Conservation (phyloP, 805 yeast genomes). For the Wickerhamiella slavikovae region DNA sequence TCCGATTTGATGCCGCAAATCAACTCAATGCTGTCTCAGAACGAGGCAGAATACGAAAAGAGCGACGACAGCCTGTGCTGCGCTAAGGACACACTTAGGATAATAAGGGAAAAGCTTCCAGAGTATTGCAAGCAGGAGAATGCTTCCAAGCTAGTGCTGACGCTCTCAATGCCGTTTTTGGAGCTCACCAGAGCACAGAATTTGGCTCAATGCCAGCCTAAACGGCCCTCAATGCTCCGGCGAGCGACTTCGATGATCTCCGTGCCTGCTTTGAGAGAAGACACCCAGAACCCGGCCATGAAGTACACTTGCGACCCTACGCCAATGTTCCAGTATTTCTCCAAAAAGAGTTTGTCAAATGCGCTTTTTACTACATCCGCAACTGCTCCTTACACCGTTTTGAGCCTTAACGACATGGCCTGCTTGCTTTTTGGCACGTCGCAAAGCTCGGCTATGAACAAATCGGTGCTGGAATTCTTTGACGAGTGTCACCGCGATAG, state of each 20-base stretch:
- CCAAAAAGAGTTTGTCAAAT: conserved; percentile 45
- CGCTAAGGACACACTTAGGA: too few relatives aligned
- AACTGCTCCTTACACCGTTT: conserved; percentile 57
- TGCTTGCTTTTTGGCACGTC: conserved; percentile 73
- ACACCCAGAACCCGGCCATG: not conserved
- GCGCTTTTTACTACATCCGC: conserved; percentile 67
- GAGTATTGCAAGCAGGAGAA: too few relatives aligned
- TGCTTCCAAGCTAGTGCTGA: too few relatives aligned
- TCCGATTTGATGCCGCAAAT: too few relatives aligned
- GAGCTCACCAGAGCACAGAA: too few relatives aligned
- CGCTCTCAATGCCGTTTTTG: too few relatives aligned
- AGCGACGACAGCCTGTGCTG: too few relatives aligned
- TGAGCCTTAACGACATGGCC: conserved; percentile 77
- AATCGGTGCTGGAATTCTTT: conserved; percentile 50
- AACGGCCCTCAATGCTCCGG: conserved; percentile 5
- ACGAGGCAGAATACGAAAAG: too few relatives aligned
- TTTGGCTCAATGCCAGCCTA: too few relatives aligned
- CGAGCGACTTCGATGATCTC: conserved; percentile 6
- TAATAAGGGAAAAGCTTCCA: too few relatives aligned
- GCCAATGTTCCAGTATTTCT: conserved; percentile 31
- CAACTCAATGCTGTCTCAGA: too few relatives aligned
- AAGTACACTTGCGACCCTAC: conserved; percentile 36
- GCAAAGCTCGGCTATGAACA: conserved; percentile 34
- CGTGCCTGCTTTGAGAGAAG: conserved; percentile 3
- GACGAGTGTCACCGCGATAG: not conserved